Evolutionary conservation across 208 protist species (phyloP).

Genomic region (Acanthamoeba triangularis): DNA sequence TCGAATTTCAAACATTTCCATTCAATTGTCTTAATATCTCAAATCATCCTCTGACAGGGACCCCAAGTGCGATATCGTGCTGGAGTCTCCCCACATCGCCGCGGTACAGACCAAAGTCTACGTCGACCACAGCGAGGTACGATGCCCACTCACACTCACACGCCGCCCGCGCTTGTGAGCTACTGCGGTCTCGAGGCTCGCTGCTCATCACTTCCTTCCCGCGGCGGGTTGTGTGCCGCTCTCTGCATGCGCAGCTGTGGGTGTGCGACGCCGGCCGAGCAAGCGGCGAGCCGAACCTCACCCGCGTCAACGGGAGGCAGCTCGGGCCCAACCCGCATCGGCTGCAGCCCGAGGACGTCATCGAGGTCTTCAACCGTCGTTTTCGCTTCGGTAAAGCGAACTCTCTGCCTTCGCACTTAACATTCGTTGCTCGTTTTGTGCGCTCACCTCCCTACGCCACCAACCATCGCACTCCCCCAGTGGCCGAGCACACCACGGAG

Average conservation of each 20-base stretch:
- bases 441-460: no score
- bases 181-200: neutral
- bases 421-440: neutral
- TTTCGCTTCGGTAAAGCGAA: constrained; percentile 14
- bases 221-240: neutral
- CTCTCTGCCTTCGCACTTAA: neutral
- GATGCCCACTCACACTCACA: neutral
- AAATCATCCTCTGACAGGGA: neutral
- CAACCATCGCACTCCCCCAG: neutral
- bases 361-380: neutral
- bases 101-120: constrained; percentile 2
- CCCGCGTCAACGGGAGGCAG: neutral
- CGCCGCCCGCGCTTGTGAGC: neutral
- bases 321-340: neutral
- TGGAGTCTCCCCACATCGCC: neutral
- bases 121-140: neutral
- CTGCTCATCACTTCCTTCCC: neutral
- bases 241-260: neutral
- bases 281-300: neutral
- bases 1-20: neutral
- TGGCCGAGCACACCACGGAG: neutral
- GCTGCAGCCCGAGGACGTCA: neutral
- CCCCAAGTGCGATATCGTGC: neutral
- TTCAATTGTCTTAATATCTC: neutral
- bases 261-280: neutral